Evolutionary conservation across 768 basidiomycete species (phyloP).

Genomic region (Russula compacta): DNA sequence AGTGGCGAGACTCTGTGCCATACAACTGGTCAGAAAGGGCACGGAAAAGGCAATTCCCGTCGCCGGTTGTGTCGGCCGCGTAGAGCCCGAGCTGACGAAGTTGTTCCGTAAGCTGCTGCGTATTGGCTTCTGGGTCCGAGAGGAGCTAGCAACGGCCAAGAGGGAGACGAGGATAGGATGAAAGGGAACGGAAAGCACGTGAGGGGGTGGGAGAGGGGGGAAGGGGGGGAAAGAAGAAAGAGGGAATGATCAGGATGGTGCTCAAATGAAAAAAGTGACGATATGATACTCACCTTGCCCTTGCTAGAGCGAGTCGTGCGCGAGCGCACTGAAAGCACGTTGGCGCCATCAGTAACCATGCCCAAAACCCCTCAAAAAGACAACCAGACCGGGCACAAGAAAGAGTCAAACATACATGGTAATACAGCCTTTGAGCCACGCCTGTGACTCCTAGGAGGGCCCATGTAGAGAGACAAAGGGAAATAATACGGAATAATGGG

Average conservation of each 20-base stretch:
- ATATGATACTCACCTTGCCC: constrained; percentile 38
- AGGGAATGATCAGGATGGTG: not conserved
- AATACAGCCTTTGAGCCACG: constrained; percentile 13
- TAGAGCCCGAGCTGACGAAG: constrained; percentile 74
- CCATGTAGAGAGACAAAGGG: constrained; percentile 10
- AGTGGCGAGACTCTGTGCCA: constrained; percentile 63
- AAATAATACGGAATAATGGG: constrained; percentile 8
- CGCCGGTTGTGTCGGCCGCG: constrained; percentile 77
- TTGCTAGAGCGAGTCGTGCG: constrained; percentile 50
- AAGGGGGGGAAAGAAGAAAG: not conserved
- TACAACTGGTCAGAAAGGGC: constrained; percentile 83
- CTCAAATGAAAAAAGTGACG: not conserved
- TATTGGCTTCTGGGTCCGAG: constrained; percentile 55
- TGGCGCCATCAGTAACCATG: constrained; percentile 21
- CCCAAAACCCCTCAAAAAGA: not conserved
- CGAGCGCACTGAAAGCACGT: constrained; percentile 37
- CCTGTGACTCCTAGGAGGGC: constrained; percentile 18
- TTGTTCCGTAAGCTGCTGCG: constrained; percentile 58
- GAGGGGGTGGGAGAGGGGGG: not conserved
- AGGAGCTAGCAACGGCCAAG: constrained; percentile 27
- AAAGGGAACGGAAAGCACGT: constrained; percentile 3
- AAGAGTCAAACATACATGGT: constrained; percentile 13
- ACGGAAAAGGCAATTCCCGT: constrained; percentile 92
- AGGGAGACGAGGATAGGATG: not conserved
- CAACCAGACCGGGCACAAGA: not conserved